phyloP scores from a whole-genome alignment of 129 eudicot genomes.

The Sambucus nigra region DNA sequence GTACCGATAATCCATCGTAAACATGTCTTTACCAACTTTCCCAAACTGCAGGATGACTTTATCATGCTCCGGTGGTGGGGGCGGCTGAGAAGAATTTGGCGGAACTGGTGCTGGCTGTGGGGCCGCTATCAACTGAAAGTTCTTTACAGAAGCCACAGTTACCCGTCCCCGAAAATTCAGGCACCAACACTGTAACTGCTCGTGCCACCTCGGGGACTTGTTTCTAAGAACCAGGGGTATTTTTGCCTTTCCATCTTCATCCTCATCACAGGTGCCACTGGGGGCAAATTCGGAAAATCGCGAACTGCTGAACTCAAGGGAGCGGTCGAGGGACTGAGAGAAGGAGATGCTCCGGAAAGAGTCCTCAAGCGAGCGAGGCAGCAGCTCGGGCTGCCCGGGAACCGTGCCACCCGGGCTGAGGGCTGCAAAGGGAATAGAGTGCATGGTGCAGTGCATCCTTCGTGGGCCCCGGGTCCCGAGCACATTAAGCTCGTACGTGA shows the following conservation, averaged over 20 bases:
- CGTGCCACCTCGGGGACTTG: conserved; percentile 83
- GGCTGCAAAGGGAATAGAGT: conserved; percentile 60
- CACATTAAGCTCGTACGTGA: conserved; percentile 69
- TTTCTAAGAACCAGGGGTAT: conserved; percentile 53
- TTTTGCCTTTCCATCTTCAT: conserved; percentile 33
- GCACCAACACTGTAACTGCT: conserved; percentile 86
- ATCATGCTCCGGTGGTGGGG: conserved; percentile 52
- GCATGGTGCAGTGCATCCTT: conserved; percentile 75
- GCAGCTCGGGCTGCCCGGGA: conserved; percentile 66
- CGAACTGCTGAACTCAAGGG: conserved; percentile 60
- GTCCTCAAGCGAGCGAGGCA: conserved; percentile 55
- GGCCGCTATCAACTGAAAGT: conserved; percentile 63
- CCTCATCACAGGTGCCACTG: conserved; percentile 3
- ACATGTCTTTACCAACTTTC: conserved; percentile 81
- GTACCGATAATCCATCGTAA: conserved; percentile 82
- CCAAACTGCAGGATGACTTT: conserved; percentile 71
- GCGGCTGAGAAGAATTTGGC: conserved; percentile 32
- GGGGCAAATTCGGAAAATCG: conserved; percentile 41
- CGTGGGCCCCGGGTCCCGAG: conserved; percentile 78
- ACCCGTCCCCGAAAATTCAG: conserved; percentile 69
- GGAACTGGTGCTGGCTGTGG: conserved; percentile 21
- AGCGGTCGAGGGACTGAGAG: conserved; percentile 54
- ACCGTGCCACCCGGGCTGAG: conserved; percentile 57
- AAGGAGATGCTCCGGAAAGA: conserved; percentile 72
- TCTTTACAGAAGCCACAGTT: conserved; percentile 78